Conservation (phyloP, 306 rosid genomes). For the Canavalia ensiformis region DNA sequence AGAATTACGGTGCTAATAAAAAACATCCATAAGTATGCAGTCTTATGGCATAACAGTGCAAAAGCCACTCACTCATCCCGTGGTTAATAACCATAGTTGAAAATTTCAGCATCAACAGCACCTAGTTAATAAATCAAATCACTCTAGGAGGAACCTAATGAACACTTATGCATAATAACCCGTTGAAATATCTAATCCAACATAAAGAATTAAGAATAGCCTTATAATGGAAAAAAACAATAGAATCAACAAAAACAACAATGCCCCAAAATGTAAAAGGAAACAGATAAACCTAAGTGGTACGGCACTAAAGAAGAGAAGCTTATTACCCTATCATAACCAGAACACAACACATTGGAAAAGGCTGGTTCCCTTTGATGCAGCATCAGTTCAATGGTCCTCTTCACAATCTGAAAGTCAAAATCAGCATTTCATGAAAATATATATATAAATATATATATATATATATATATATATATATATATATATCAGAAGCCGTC, state of each 20-base stretch:
- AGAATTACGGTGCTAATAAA: conserved; percentile 9
- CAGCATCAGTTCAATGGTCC: conserved; percentile 59
- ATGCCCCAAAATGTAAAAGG: neutral
- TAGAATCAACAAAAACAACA: neutral
- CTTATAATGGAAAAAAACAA: neutral
- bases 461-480: too few relatives aligned
- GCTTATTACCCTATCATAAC: conserved; percentile 61
- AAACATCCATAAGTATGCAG: conserved; percentile 15
- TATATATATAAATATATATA: too few relatives aligned
- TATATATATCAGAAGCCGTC: too few relatives aligned
- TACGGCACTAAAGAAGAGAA: neutral
- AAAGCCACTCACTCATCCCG: neutral
- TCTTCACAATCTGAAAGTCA: conserved; percentile 66
- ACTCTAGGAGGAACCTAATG: conserved; percentile 3
- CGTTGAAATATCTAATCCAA: conserved; percentile 20
- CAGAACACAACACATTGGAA: conserved; percentile 69
- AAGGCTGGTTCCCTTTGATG: conserved; percentile 9
- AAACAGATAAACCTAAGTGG: neutral
- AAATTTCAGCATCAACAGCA: conserved; percentile 18
- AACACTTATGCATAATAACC: conserved; percentile 1
- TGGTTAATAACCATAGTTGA: neutral
- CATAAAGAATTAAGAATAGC: neutral
- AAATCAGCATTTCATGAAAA: neutral
- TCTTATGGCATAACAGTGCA: neutral
- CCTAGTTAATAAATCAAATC: conserved; percentile 29